phyloP scores from a whole-genome alignment of 2,329 filamentous ascomycete species.

The Cladosporium oxysporum region DNA sequence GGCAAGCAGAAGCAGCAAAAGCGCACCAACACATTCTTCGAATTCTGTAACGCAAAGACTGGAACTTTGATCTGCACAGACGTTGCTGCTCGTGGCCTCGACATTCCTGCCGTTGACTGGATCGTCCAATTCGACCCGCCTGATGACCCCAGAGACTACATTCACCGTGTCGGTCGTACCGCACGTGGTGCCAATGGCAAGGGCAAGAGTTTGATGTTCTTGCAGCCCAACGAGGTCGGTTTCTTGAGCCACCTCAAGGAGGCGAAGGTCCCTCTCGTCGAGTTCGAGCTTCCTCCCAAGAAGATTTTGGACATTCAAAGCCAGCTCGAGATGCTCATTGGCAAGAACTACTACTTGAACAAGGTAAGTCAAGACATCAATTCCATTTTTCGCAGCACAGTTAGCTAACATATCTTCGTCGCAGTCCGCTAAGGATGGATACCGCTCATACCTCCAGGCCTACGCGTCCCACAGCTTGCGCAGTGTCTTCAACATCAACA shows the following conservation, averaged over 20 bases:
- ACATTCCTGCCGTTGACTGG: conserved; percentile 95
- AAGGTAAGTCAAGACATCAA: conserved; percentile 55
- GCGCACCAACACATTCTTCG: conserved; percentile 98
- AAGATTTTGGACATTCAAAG: conserved; percentile 80
- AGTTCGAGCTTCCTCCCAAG: conserved; percentile 91
- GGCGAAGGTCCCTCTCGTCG: conserved; percentile 87
- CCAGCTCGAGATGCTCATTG: conserved; percentile 91
- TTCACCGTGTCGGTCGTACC: conserved; percentile 93
- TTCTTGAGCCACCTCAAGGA: conserved; percentile 91
- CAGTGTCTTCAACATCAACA: conserved; percentile 81
- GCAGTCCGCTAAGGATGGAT: conserved; percentile 68
- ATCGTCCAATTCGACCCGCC: conserved; percentile 90
- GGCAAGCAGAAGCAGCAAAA: conserved; percentile 99
- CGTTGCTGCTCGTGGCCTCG: conserved; percentile 89
- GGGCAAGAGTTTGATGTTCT: conserved; percentile 87
- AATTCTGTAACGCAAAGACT: conserved; percentile 82
- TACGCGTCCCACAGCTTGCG: conserved; percentile 85
- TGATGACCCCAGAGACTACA: conserved; percentile 68
- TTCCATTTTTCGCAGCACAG: not conserved
- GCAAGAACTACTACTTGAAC: conserved; percentile 95
- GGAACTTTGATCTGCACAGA: conserved; percentile 95
- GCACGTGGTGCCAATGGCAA: conserved; percentile 81
- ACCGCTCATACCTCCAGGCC: conserved; percentile 88
- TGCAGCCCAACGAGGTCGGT: conserved; percentile 87
- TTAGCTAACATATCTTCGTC: conserved; percentile 1